A percentile compares a stretch with the other conserved stretches of the same genome.
Conservation (phyloP, 2,329 filamentous ascomycete species). For the Paecilomyces formosus region DNA sequence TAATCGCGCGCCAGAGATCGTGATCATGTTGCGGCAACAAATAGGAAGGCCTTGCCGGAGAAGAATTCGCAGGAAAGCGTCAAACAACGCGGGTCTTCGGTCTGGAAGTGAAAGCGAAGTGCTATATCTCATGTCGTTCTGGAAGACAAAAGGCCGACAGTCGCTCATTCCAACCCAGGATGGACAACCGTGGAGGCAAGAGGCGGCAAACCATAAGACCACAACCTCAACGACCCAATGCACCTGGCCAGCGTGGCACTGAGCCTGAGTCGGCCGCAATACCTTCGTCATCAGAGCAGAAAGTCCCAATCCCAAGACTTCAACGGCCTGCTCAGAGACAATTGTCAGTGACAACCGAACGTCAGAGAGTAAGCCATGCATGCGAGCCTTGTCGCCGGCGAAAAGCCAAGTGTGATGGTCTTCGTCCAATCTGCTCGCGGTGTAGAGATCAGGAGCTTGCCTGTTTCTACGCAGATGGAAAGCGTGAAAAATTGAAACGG, state of each 20-base stretch:
- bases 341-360: slow-evolving; percentile 2
- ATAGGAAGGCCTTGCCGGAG: not conserved
- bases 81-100: not conserved
- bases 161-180: not conserved
- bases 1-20: not conserved
- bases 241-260: slow-evolving; percentile 1
- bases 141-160: not conserved
- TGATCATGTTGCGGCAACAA: not conserved
- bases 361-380: slow-evolving; percentile 17
- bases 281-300: slow-evolving; percentile 5
- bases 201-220: not conserved
- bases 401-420: slow-evolving; percentile 32
- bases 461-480: slow-evolving; percentile 26
- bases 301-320: slow-evolving; percentile 13
- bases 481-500: slow-evolving; percentile 27
- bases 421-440: slow-evolving; percentile 23
- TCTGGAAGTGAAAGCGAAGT: not conserved
- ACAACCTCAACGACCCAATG: not conserved
- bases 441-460: slow-evolving; percentile 18
- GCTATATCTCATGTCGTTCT: not conserved
- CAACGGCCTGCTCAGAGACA: slow-evolving; percentile 6
- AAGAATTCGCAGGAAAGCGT: not conserved
- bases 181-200: not conserved
- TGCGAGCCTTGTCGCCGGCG: slow-evolving; percentile 26
- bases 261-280: slow-evolving; percentile 2